Evolutionary conservation across 2,329 filamentous ascomycete species (phyloP), one percentile per base, ranked within the genome.

Genomic region (Clarireedia paspali): DNA sequence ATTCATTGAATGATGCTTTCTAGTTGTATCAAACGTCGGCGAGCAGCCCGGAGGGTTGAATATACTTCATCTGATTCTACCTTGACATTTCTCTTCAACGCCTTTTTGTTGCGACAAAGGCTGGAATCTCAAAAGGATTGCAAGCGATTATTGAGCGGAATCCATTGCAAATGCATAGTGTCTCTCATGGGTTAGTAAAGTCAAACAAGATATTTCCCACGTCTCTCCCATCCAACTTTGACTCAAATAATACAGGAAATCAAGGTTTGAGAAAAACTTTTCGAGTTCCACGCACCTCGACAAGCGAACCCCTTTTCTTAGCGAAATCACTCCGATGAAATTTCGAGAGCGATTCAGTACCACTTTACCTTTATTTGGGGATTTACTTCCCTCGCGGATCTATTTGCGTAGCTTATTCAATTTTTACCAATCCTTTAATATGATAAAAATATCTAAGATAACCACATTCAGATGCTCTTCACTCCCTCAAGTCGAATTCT

Each of bases 241-340:
- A 40, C 7, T 40, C 17, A 5, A n/a, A 40, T 14, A n/a, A 40
- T 5, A n/a, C 17, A 14, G 7, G 3, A 42, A 42, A 3, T 42
- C 15, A 4, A 6, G 17, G 39, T n/a, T 5, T 20, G 17, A 42
- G 17, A 42, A 42, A 47, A 30, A 7, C 12, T 40, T 53, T 40
- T 39, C 23, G 9, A 10, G 23, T 34, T 40, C 20, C 2, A 40
- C 34, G 20, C 34, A 36, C 24, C n/a, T n/a, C n/a, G 12, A 2
- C 51, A 53, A 53, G 51, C 51, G 44, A 48, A 27, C 44, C 51
- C 51, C 44, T 48, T 48, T 53, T 47, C n/a, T 40, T 39, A 48
- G 20, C 23, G 34, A 30, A 39, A 17, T n/a, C 15, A 20, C n/a
- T 17, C 6, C 4, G 40, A 38, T 12, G 20, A n/a, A 14, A 23